Percentiles rank a stretch among this genome's conserved stretches.
Evolutionary conservation across 2,329 filamentous ascomycete genomes (phyloP).

Genomic region (Claviceps maximensis): DNA sequence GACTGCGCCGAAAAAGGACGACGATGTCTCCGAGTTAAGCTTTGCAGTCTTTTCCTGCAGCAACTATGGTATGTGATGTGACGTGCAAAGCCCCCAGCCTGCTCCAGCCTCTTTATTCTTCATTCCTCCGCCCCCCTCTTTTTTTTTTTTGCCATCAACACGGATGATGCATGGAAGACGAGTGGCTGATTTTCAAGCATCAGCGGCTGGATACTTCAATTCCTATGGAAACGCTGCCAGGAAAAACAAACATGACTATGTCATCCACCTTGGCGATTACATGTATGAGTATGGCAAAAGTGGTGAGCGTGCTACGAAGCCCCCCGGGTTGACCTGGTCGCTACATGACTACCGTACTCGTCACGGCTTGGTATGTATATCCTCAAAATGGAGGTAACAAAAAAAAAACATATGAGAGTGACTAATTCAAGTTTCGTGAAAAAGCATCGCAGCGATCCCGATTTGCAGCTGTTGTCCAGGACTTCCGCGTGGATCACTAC

Average conservation of each 20-base stretch:
- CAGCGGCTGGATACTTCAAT: constrained; percentile 40
- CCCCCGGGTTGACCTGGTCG: constrained; percentile 17
- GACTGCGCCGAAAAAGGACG: constrained; percentile 46
- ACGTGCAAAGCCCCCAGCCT: too few species aligned
- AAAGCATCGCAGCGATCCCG: constrained; percentile 27
- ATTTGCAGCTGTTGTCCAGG: constrained; percentile 27
- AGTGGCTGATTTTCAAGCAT: constrained; percentile 2
- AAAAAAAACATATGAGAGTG: background rate
- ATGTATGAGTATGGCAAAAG: constrained; percentile 45
- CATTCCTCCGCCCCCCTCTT: background rate
- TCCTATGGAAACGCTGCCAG: constrained; percentile 44
- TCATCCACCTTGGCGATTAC: constrained; percentile 45
- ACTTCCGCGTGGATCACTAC: constrained; percentile 32
- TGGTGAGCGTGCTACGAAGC: constrained; percentile 18
- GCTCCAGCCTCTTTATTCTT: too few species aligned
- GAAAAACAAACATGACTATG: constrained; percentile 47
- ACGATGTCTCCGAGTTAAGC: constrained; percentile 42
- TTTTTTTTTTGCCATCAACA: background rate
- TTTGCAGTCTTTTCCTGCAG: constrained; percentile 60
- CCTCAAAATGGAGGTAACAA: background rate
- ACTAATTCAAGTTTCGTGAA: background rate
- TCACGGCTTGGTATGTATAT: constrained; percentile 19
- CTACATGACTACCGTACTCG: constrained; percentile 31
- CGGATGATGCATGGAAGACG: background rate
- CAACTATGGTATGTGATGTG: constrained; percentile 51